Base-by-base conservation (phyloP, 306 rosid species). In the Prunus salicina region DNA sequence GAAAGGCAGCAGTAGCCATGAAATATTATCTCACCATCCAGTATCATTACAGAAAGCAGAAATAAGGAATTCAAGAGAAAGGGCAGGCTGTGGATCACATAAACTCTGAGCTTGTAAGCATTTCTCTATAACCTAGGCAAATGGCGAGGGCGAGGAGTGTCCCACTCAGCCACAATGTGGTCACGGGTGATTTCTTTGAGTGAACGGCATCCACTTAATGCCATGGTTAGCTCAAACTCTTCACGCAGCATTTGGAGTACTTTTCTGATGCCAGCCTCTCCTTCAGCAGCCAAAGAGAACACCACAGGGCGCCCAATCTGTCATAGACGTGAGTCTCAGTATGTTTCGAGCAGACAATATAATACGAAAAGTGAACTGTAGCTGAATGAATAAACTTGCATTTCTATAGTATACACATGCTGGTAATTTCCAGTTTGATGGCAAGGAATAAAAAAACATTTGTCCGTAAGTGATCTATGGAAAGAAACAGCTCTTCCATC, bases 281-380 rank as follows among this genome's bases (percentile, higher is more conserved):
- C 99, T 76, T 96, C 98, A 12, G 93, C 92, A 68, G 98, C 99
- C 89, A 96, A 76, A 1, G 99, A 88, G 78, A 60, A 96, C 53
- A 96, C 87, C 78, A 96, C 99, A 2, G 98, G 99, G 67, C 98
- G 86, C 79, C 99, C 99, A 82, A 96, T 89, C 99, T 96, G 71
- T 5, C 6, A 19, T 14, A 20, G 34, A 61, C 45, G 28, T 2
- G 4, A 46, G 45, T 46, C 69, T 73, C 69, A 46, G 32, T 11
- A 24, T 24, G 62, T 32, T 25, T 73, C 4, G 41, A 38, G 43
- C n/a, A 25, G 28, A 73, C 7, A 0, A 47, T 73, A 46, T 19
- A 73, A 38, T 14, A 32, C 20, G 50, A 30, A 71, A 13, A 71
- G 27, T 8, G 19, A 47, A 69, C 58, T 10, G 41, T 47, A 51